phyloP scores from a whole-genome alignment of 1,139 yeast species.

The Kodamaea plutei region DNA sequence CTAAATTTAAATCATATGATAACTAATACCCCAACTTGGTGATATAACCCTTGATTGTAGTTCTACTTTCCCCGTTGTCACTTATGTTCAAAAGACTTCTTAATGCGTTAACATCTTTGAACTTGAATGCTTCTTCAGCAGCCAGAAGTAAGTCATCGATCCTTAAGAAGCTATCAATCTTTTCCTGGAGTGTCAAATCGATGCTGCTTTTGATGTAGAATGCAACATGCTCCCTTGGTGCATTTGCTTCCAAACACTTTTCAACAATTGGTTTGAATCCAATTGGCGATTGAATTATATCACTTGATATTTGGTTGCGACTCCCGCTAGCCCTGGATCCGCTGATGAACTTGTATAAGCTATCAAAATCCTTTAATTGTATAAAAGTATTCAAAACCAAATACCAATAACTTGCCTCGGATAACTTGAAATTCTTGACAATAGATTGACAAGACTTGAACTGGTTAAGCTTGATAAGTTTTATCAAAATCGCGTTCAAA shows the following conservation, averaged over 20 bases:
- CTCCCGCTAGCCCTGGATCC: slow-evolving; percentile 20
- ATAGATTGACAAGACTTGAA: slow-evolving; percentile 53
- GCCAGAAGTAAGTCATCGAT: slow-evolving; percentile 56
- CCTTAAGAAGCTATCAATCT: slow-evolving; percentile 46
- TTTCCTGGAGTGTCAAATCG: slow-evolving; percentile 33
- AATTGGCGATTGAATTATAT: slow-evolving; percentile 59
- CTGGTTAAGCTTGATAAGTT: slow-evolving; percentile 57
- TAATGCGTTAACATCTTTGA: slow-evolving; percentile 48
- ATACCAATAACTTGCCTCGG: slow-evolving; percentile 63
- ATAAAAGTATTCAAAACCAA: slow-evolving; percentile 54
- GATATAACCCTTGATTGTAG: slow-evolving; percentile 23
- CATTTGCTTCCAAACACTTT: slow-evolving; percentile 47
- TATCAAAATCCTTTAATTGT: slow-evolving; percentile 55
- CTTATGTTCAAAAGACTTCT: slow-evolving; percentile 29
- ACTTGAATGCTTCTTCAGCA: slow-evolving; percentile 54
- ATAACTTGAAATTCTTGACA: slow-evolving; percentile 57
- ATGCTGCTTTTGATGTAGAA: slow-evolving; percentile 32
- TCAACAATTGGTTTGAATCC: slow-evolving; percentile 67
- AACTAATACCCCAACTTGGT: slow-evolving; percentile 30
- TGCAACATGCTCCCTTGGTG: slow-evolving; percentile 37
- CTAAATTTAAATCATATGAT: too few relatives aligned
- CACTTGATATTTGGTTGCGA: slow-evolving; percentile 13
- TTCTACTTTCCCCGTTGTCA: slow-evolving; percentile 19
- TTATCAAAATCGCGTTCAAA: slow-evolving; percentile 50
- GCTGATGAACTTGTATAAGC: slow-evolving; percentile 46